A percentile compares a stretch with the other conserved stretches of the same genome.
Conservation (phyloP, 768 basidiomycete species). For the Coprinopsis cinerea region DNA sequence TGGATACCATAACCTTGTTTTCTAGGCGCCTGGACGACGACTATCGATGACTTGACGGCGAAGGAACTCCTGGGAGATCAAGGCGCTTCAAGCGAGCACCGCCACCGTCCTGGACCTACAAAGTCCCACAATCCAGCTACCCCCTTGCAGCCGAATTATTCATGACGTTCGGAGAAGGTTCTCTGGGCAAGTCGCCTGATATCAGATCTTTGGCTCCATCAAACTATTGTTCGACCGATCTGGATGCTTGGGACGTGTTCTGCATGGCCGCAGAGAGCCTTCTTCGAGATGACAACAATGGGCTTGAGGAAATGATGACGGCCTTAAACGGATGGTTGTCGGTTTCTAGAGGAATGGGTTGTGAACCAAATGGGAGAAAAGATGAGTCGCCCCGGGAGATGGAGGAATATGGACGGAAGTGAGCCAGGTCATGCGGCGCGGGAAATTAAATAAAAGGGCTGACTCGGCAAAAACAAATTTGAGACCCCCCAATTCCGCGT, state of each 20-base stretch:
- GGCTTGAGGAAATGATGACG: not conserved
- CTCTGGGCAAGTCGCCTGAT: slow-evolving; percentile 2
- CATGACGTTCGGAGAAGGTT: slow-evolving; percentile 4
- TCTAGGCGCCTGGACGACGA: too few species aligned
- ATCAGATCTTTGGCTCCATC: slow-evolving; percentile 12
- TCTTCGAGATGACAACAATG: not conserved
- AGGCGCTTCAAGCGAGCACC: slow-evolving; percentile 12
- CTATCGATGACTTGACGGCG: too few species aligned
- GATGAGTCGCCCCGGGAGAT: not conserved
- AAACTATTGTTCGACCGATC: slow-evolving; percentile 17
- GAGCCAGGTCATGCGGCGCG: slow-evolving; percentile 24
- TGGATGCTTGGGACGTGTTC: slow-evolving; percentile 7
- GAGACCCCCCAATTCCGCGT: slow-evolving; percentile 20
- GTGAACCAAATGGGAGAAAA: not conserved
- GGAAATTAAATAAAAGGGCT: slow-evolving; percentile 26
- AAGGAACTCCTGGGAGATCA: too few species aligned
- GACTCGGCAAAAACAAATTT: slow-evolving; percentile 31
- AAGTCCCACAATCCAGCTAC: slow-evolving; percentile 14
- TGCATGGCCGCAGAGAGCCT: not conserved
- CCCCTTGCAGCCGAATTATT: not conserved
- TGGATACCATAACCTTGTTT: too few species aligned
- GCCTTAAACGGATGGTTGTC: not conserved
- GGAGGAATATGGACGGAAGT: slow-evolving; percentile 2
- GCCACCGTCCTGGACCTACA: slow-evolving; percentile 25
- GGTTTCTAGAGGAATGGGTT: slow-evolving; percentile 8